Evolutionary conservation across 1,139 yeast species (phyloP).

Genomic region (Pneumocystis murina): DNA sequence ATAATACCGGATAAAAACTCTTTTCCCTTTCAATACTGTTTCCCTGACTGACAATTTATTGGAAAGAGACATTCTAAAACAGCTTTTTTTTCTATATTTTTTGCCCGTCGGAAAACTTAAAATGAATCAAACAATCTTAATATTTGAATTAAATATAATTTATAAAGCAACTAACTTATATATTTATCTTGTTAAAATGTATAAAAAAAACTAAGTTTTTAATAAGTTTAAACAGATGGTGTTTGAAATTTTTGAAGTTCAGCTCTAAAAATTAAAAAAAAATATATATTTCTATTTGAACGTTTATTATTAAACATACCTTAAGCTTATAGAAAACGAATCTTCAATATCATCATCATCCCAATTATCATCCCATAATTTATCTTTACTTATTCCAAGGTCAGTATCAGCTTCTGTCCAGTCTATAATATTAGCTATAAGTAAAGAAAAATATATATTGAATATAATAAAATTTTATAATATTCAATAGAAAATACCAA

Average conservation of each 20-base stretch:
- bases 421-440: constrained; percentile 20
- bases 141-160: too few species aligned
- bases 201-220: not conserved
- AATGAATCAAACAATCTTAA: too few species aligned
- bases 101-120: not conserved
- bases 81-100: not conserved
- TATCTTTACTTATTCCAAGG: constrained; percentile 25
- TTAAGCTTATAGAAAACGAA: constrained; percentile 57
- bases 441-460: not conserved
- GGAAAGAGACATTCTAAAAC: constrained; percentile 60
- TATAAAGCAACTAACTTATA: too few species aligned
- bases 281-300: not conserved
- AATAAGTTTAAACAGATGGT: not conserved
- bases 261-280: not conserved
- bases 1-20: constrained; percentile 67
- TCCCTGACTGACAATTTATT: constrained; percentile 85
- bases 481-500: not conserved
- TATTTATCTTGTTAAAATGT: not conserved
- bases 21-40: constrained; percentile 65
- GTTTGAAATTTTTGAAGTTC: not conserved
- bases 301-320: constrained; percentile 25
- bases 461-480: not conserved
- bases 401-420: constrained; percentile 39
- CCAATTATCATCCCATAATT: constrained; percentile 92
- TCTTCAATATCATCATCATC: constrained; percentile 75